Evolutionary conservation across 2,329 filamentous ascomycete species (phyloP), one percentile per base, ranked within the genome.

Genomic region (Curvularia lunata): DNA sequence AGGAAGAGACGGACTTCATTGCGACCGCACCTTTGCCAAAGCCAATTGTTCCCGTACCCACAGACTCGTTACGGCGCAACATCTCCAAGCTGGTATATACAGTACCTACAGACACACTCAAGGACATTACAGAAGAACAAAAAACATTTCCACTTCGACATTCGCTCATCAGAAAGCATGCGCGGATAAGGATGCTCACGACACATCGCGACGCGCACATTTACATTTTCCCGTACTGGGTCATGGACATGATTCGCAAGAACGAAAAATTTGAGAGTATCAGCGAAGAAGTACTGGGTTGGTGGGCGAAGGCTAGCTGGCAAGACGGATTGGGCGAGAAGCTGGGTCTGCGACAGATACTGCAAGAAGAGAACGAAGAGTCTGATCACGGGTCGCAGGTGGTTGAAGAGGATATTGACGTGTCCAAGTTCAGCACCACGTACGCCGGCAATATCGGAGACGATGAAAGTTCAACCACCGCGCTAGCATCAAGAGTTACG

Each of bases 251-350:
- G 75, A 86, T 96, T 41, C 85, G 86, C 56, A 82, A 84, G 61
- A 96, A 97, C 69, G 89, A 93, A 28, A 87, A 85, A 10, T 86
- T 99, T 62, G 91, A 97, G 68, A 96, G 89, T 54, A 88, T 99
- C 47, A 91, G 90, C 30, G 94, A 98, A 75, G 94, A 98, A 70
- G 87, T 97, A 5, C 82, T 98, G 16, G 92, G 93, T 6, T 97
- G 91, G 90, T 97, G 93, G 92, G 91, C 93, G 32, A 98, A 98
- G 75, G 88, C 94, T 0, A 88, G 88, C 53, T 99, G 95, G 95
- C 93, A 98, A 76, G 82, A 85, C 3, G 91, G 91, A 0, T 81
- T 97, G 3, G 86, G 85, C 0, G 86, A 90, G 50, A 97, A 96
- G 76, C 83, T 98, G 7, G 85, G 88, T 1, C 79, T 97, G 51